A percentile compares a stretch with the other conserved stretches of the same genome.
phyloP scores from a whole-genome alignment of 495 filamentous ascomycete genomes.

The Penicillium daleae region DNA sequence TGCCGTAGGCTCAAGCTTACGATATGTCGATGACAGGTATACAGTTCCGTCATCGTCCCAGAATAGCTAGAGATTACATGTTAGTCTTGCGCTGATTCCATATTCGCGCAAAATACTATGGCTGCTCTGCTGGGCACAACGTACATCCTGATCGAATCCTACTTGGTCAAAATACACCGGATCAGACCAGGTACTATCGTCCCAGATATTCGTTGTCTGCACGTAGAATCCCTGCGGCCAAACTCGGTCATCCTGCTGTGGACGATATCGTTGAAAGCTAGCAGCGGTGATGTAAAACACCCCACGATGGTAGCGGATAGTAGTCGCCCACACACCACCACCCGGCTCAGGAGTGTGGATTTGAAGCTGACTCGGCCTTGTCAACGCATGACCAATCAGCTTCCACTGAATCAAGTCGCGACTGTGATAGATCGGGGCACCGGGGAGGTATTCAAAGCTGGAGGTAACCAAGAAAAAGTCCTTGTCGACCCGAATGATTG shows the following conservation, averaged over 20 bases:
- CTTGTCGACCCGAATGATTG: slow-evolving; percentile 38
- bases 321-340: slow-evolving; percentile 51
- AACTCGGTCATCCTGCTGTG: slow-evolving; percentile 47
- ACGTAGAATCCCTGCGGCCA: slow-evolving; percentile 55
- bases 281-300: slow-evolving; percentile 48
- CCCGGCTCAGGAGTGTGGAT: slow-evolving; percentile 59
- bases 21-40: slow-evolving; percentile 44
- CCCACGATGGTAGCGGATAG: slow-evolving; percentile 43
- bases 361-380: slow-evolving; percentile 60
- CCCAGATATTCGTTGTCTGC: slow-evolving; percentile 50
- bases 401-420: slow-evolving; percentile 50
- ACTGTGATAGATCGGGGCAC: slow-evolving; percentile 51
- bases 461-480: slow-evolving; percentile 53
- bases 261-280: slow-evolving; percentile 45
- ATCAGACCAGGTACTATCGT: slow-evolving; percentile 50
- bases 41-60: slow-evolving; percentile 47
- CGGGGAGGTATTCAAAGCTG: slow-evolving; percentile 54
- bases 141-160: slow-evolving; percentile 52
- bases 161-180: slow-evolving; percentile 54
- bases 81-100: background rate
- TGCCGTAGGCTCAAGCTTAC: slow-evolving; percentile 35
- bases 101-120: background rate
- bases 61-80: slow-evolving; percentile 32
- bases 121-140: slow-evolving; percentile 10
- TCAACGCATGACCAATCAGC: slow-evolving; percentile 60